phyloP scores from a whole-genome alignment of 2,329 filamentous ascomycete species.

The Albifimbria verrucaria region DNA sequence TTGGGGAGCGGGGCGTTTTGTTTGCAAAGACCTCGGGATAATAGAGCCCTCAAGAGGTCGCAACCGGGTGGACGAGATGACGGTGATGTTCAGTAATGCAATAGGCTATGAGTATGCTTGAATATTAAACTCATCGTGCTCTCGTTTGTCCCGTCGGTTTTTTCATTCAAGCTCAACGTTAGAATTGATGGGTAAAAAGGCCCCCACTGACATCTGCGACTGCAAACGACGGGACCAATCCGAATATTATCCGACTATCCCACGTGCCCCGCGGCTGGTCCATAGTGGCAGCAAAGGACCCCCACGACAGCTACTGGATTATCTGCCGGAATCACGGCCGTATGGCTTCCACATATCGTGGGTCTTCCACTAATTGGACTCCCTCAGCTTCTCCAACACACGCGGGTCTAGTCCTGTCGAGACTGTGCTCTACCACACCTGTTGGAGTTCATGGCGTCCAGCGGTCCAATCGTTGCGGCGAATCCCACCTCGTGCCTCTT shows the following conservation, averaged over 20 bases:
- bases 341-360: conserved; percentile 3
- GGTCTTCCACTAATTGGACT: conserved; percentile 21
- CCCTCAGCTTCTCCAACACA: background rate
- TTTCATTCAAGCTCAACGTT: background rate
- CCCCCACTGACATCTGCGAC: background rate
- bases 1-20: background rate
- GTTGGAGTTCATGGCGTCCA: conserved; percentile 6
- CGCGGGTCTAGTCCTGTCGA: background rate
- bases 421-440: conserved; percentile 7
- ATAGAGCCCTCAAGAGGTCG: no score
- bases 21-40: background rate
- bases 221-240: background rate
- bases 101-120: no score
- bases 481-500: conserved; percentile 28
- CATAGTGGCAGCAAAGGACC: no score
- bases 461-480: conserved; percentile 24
- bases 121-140: background rate
- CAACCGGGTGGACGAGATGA: no score
- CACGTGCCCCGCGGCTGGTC: background rate
- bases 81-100: no score
- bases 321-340: background rate
- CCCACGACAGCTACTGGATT: no score
- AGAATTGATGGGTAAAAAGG: background rate
- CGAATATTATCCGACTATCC: background rate
- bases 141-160: background rate